Evolutionary conservation across 2,329 filamentous ascomycete genomes (phyloP), one percentile per base, ranked within the genome.

Genomic region (Apiospora hydei): DNA sequence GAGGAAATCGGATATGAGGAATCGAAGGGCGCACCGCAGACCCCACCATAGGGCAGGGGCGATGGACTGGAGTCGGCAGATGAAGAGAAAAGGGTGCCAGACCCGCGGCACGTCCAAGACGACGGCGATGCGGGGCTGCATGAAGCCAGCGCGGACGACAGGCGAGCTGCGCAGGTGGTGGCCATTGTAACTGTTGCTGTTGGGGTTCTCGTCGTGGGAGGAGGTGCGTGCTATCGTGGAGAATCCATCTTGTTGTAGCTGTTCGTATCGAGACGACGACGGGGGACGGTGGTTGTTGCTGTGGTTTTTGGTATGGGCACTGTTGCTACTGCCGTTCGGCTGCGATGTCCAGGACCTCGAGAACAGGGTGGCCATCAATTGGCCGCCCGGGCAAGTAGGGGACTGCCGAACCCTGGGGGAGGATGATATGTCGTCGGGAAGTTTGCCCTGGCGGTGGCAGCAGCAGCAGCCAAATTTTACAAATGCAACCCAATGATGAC

Each of bases 71-170:
- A 92, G 89, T n/a, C 94, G 90, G 76, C 92, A 91, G 74, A 92
- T 85, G 74, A 94, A 90, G 71, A 96, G 87, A 72, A 92, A 91
- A 57, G 92, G 85, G 80, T 95, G 91, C 91, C 93, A 96, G 74
- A 86, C 87, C 74, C 87, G 86, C 70, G 92, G 90, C 21, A 96
- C 89, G 69, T 93, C 93, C 67, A 96, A 87, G 44, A 94, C 88
- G 77, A 95, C 92, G 74, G 93, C 93, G 71, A 96, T 90, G 71
- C 93, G 92, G 16, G 93, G 93, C 78, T 95, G 93, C 61, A 94
- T 86, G 70, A 91, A 84, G 21, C 88, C 79, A 38, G 77, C 75
- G 72, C 77, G 72, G 67, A 80, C 78, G 70, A 75, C 72, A 30
- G 77, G 70, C 47, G 72, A n/a, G 38, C 67, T 24, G 72, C 64